Evolutionary conservation across 2,329 filamentous ascomycete species (phyloP), one percentile per base, ranked within the genome.

Genomic region (Neobulgaria alba): DNA sequence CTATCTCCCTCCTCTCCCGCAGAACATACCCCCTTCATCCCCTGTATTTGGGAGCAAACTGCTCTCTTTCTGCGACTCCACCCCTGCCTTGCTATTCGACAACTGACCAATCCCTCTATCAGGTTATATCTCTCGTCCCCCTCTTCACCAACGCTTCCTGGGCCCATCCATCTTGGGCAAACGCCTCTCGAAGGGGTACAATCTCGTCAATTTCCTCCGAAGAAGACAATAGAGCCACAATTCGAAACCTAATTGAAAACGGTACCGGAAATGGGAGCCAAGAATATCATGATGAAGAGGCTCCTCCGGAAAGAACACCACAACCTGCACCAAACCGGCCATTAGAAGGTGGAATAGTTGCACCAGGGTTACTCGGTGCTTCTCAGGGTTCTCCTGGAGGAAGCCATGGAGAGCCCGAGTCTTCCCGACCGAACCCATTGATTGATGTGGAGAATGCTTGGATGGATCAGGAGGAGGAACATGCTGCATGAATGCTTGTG

Each of bases 91-190:
- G n/a, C n/a, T n/a, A n/a, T n/a, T n/a, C n/a, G n/a, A n/a, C n/a
- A n/a, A n/a, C n/a, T n/a, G n/a, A n/a, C 23, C 23, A 26, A 26
- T 12, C 23, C 7, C 23, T 12, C 23, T 12, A 30, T 31, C 32
- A 56, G 55, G 42, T 52, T 10, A 29, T 51, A 10, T 48, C 53
- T 5, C 33, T 57, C 12, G 43, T 53, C 15, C 48, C 46, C 23
- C 49, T 57, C 18, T 48, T 59, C 39, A 55, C 52, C n/a, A 49
- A 39, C 31, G 42, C 51, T 2, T 42, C 51, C 3, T 55, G 51
- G 52, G 48, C 35, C 10, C 45, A 47, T 5, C 43, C 52, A 10
- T 38, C 18, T 10, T 51, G 47, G 47, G 34, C 37, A 19, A n/a
- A n/a, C 45, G 42, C 2, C 38, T 41, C 5, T 48, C 53, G 36